Percentiles rank a stretch among this genome's conserved stretches.
phyloP scores from a whole-genome alignment of 176 grass and related monocot species.

The Oropetium thomaeum region DNA sequence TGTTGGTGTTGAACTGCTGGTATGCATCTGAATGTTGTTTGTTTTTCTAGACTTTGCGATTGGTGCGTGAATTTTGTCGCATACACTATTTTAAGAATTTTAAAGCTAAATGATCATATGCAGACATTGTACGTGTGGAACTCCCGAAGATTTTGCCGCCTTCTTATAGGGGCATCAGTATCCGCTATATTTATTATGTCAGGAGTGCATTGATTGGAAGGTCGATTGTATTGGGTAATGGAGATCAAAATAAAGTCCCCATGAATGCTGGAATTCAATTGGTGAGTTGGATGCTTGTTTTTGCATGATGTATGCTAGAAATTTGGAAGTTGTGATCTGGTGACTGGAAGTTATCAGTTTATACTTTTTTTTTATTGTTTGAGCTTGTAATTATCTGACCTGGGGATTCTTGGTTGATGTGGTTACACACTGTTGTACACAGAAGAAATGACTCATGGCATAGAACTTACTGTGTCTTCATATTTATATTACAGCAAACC shows the following conservation, averaged over 20 bases:
- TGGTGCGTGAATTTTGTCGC: neutral
- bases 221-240: conserved; percentile 47
- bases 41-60: neutral
- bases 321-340: neutral
- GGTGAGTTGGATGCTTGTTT: conserved; percentile 54
- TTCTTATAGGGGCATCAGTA: conserved; percentile 84
- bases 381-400: conserved; percentile 18
- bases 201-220: conserved; percentile 69
- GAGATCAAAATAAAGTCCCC: conserved; percentile 45
- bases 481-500: neutral
- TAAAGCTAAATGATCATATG: conserved; percentile 23
- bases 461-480: neutral
- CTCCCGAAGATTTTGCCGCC: conserved; percentile 84
- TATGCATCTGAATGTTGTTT: neutral
- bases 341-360: conserved; percentile 11
- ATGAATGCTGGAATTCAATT: conserved; percentile 55
- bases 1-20: neutral
- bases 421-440: neutral
- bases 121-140: conserved; percentile 80
- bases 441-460: neutral
- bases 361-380: conserved; percentile 22
- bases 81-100: neutral
- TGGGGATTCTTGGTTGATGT: neutral
- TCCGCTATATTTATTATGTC: conserved; percentile 97
- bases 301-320: conserved; percentile 9